Base-by-base conservation (phyloP, 768 basidiomycete species). In the Scleroderma citrinum region DNA sequence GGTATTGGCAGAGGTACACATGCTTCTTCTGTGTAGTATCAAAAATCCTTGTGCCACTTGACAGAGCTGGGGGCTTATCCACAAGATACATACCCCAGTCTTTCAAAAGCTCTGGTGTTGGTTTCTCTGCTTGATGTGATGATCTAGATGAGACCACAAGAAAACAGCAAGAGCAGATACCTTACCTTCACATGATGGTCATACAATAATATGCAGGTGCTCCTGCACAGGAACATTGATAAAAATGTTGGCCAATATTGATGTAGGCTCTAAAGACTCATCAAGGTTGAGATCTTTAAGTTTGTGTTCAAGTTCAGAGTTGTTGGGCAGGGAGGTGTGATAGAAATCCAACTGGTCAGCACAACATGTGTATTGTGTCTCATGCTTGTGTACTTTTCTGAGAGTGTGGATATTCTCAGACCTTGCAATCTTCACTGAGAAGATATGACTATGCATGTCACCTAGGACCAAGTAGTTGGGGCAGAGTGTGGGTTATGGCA, bases 131-230 rank as follows among this genome's bases (percentile, higher is more conserved):
- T 29, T 29, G 26, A 29, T 8, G 5, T 29, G 4, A 29, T 4
- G 8, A 29, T 29, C 26, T 4, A 29, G 5, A 29, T 29, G 26
- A 29, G 26, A 29, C 26, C 26, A 29, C 26, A 8, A 29, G 26
- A 29, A 29, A 29, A 8, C 8, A 8, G 26, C 26, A 29, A 8
- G 26, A 29, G 8, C 26, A 29, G 26, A 29, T 5, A 5, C 4
- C 26, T 29, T 21, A 50, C 49, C 4, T 12, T 7, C 7, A 34
- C 19, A 17, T 29, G 35, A 16, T 11, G 7, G 3, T 14, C 13
- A 10, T 23, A 50, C 17, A 30, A 46, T 19, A 24, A 50, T 46
- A 30, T 50, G 32, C 14, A 50, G 49, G 19, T 38, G 34, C 0
- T 12, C 20, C 12, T 7, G 3, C 20, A 23, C 23, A 26, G 17